Conservation (phyloP, 345 rosid genomes). For the Cardamine occulta region DNA sequence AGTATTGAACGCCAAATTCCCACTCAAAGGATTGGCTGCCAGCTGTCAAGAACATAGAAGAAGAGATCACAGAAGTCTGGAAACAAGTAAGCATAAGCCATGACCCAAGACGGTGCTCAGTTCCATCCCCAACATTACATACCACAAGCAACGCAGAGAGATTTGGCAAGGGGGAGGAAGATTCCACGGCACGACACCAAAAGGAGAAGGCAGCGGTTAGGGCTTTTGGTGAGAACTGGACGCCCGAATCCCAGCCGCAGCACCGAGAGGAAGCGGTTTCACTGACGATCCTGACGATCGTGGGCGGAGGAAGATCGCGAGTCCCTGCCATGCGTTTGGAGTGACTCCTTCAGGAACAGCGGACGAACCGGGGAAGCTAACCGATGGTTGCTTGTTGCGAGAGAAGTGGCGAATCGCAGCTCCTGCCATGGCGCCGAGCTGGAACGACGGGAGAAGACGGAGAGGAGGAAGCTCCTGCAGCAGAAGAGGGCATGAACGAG, state of each 20-base stretch:
- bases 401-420: constrained; percentile 80
- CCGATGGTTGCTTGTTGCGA: constrained; percentile 96
- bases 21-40: constrained; percentile 99
- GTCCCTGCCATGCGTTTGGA: constrained; percentile 87
- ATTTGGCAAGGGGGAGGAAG: constrained; percentile 87
- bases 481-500: constrained; percentile 44
- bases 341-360: constrained; percentile 89
- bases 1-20: constrained; percentile 72
- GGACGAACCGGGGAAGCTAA: constrained; percentile 81
- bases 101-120: constrained; percentile 84
- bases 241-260: constrained; percentile 98
- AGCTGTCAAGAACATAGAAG: constrained; percentile 98
- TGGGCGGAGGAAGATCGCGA: constrained; percentile 95
- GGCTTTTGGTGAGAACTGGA: constrained; percentile 92
- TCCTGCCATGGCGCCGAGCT: constrained; percentile 73
- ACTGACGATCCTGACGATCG: constrained; percentile 97
- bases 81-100: constrained; percentile 99
- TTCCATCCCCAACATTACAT: constrained; percentile 94
- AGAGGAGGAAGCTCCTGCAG: constrained; percentile 50
- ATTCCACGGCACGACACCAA: constrained; percentile 98
- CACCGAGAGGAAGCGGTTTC: constrained; percentile 95
- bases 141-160: constrained; percentile 93
- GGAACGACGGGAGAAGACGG: constrained; percentile 43
- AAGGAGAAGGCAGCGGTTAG: constrained; percentile 96
- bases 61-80: constrained; percentile 94